These are phyloP conservation scores for Gaeumannomyces sp. DNA, from an alignment of 2,329 filamentous ascomycete genomes.

Conservation along the genomic window DNA sequence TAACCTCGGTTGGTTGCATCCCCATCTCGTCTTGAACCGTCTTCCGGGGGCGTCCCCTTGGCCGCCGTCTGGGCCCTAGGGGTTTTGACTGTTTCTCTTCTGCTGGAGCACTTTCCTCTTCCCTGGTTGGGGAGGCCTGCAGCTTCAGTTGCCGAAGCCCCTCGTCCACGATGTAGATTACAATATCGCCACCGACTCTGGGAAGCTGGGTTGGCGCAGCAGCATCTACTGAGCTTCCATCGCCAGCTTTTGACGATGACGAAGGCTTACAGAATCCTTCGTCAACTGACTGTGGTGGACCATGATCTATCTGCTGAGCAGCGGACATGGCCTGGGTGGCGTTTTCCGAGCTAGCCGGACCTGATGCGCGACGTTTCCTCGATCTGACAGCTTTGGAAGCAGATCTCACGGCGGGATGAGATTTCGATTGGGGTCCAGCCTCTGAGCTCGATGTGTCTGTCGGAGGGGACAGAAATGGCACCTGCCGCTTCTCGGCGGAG, in stretches of 20 bases:
- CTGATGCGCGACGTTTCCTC: not conserved
- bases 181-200: not conserved
- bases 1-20: not conserved
- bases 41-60: not conserved
- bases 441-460: not conserved
- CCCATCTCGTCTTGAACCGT: not conserved
- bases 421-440: not conserved
- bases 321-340: too few species aligned
- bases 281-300: not conserved
- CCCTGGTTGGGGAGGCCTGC: not conserved
- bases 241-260: not conserved
- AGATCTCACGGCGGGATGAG: too few species aligned
- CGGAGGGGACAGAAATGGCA: not conserved
- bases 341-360: not conserved
- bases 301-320: not conserved
- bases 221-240: not conserved
- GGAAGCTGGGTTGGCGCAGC: not conserved
- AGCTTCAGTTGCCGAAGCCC: conserved; percentile 1
- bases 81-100: not conserved
- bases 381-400: not conserved
- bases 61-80: not conserved
- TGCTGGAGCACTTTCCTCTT: not conserved
- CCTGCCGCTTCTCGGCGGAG: not conserved
- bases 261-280: not conserved
- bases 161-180: conserved; percentile 9